Conservation (phyloP, 768 basidiomycete genomes). For the Rhodosporidiobolus odoratus region DNA sequence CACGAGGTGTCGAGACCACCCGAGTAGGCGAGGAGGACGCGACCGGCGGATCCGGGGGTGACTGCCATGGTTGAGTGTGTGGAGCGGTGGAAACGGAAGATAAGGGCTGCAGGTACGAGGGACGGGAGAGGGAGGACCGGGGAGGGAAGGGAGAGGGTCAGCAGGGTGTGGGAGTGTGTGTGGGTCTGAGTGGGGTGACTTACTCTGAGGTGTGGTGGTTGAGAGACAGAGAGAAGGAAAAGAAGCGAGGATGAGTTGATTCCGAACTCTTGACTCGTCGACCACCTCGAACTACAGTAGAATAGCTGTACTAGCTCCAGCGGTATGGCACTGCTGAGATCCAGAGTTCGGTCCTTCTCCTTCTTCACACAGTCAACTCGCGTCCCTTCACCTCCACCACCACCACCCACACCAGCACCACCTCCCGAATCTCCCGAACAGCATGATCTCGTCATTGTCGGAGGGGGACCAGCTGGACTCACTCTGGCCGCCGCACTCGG, state of each 20-base stretch:
- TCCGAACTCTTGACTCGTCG: neutral
- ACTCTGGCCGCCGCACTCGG: constrained; percentile 81
- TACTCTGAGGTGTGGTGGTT: too few relatives aligned
- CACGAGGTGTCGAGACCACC: constrained; percentile 98
- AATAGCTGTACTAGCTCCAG: too few relatives aligned
- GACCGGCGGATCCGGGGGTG: constrained; percentile 41
- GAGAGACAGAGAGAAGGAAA: too few relatives aligned
- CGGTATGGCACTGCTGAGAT: neutral
- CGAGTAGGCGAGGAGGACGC: constrained; percentile 91
- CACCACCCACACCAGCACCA: neutral
- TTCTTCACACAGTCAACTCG: neutral
- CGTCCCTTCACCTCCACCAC: neutral
- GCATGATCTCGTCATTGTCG: constrained; percentile 86
- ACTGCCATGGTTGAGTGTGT: neutral
- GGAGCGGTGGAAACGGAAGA: constrained; percentile 4
- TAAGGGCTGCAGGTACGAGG: neutral
- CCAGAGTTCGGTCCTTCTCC: neutral
- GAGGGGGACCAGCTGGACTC: constrained; percentile 87
- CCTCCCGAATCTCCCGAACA: constrained; percentile 38
- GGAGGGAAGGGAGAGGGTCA: neutral
- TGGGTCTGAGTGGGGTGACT: too few relatives aligned
- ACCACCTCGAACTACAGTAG: neutral
- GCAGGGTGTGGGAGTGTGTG: neutral
- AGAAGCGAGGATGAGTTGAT: neutral
- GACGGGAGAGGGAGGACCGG: neutral